Evolutionary conservation across 2,329 filamentous ascomycete genomes (phyloP).

Genomic region (Malbranchea cinnamomea): DNA sequence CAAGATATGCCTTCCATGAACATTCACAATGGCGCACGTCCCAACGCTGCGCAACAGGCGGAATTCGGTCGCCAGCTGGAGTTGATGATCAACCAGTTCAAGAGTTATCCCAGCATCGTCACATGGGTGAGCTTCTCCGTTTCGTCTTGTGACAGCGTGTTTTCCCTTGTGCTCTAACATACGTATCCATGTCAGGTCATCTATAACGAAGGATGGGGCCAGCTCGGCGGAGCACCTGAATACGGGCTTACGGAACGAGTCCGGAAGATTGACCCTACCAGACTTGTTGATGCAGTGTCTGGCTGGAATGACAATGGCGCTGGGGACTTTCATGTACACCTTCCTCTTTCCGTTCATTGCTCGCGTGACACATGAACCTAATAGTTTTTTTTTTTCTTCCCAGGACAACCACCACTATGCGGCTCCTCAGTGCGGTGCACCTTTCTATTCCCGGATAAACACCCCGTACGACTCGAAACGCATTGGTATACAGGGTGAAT

Average conservation of each 20-base stretch:
- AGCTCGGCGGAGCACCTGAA: slow-evolving; percentile 41
- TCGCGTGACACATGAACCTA: background rate
- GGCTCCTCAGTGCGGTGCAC: slow-evolving; percentile 54
- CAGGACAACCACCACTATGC: slow-evolving; percentile 59
- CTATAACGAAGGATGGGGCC: slow-evolving; percentile 61
- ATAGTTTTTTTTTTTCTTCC: too few relatives aligned
- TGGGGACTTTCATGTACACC: slow-evolving; percentile 42
- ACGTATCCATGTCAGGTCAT: slow-evolving; percentile 33
- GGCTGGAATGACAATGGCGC: slow-evolving; percentile 56
- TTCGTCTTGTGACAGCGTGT: too few relatives aligned
- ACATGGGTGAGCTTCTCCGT: slow-evolving; percentile 38
- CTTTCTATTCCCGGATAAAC: slow-evolving; percentile 46
- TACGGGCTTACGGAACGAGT: slow-evolving; percentile 41
- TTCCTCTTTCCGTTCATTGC: too few relatives aligned
- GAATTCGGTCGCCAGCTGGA: slow-evolving; percentile 53
- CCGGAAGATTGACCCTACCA: slow-evolving; percentile 43
- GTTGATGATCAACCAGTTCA: slow-evolving; percentile 46
- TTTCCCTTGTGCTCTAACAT: background rate
- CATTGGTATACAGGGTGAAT: slow-evolving; percentile 57
- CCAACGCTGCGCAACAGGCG: slow-evolving; percentile 36
- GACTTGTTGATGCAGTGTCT: slow-evolving; percentile 46
- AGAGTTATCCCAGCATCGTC: slow-evolving; percentile 49
- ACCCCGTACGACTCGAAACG: slow-evolving; percentile 42
- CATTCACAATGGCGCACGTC: slow-evolving; percentile 19
- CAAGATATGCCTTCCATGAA: slow-evolving; percentile 56